Conservation (phyloP, 2,329 filamentous ascomycete species). For the Alternaria sp. region DNA sequence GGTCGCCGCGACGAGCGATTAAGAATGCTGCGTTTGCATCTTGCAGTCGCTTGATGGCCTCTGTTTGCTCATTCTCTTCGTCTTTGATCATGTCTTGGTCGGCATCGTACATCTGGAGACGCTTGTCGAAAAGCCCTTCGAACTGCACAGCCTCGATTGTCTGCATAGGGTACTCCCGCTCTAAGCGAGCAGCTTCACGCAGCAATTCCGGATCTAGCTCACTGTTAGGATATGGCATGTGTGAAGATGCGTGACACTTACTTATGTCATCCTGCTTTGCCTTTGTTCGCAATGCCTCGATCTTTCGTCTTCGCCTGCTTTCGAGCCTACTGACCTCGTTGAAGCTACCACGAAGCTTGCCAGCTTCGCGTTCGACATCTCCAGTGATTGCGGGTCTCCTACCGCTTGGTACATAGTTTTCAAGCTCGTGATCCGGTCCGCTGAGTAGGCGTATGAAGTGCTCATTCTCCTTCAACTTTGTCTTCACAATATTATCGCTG, state of each 20-base stretch:
- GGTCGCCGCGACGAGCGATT: slow-evolving; percentile 73
- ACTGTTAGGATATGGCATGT: slow-evolving; percentile 34
- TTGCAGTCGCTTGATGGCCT: slow-evolving; percentile 72
- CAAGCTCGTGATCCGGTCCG: slow-evolving; percentile 80
- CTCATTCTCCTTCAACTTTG: slow-evolving; percentile 81
- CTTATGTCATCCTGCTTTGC: slow-evolving; percentile 87
- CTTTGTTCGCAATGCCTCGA: slow-evolving; percentile 80
- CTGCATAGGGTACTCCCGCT: slow-evolving; percentile 85
- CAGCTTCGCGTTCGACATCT: slow-evolving; percentile 80
- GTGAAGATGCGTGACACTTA: slow-evolving; percentile 46
- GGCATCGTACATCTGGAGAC: slow-evolving; percentile 81
- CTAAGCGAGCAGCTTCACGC: slow-evolving; percentile 82
- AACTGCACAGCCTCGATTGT: slow-evolving; percentile 89
- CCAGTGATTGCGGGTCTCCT: slow-evolving; percentile 81
- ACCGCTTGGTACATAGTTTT: slow-evolving; percentile 90
- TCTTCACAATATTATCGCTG: slow-evolving; percentile 75
- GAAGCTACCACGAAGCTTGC: slow-evolving; percentile 77
- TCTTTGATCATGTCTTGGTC: slow-evolving; percentile 76
- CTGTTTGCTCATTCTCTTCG: slow-evolving; percentile 80
- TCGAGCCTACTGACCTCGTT: slow-evolving; percentile 89
- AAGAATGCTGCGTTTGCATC: slow-evolving; percentile 83
- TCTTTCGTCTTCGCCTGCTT: slow-evolving; percentile 78
- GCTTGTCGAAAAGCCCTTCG: slow-evolving; percentile 86
- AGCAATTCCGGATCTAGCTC: slow-evolving; percentile 75
- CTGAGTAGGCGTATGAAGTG: slow-evolving; percentile 78